phyloP scores from a whole-genome alignment of 2,329 filamentous ascomycete species.

The Pestalotiopsis sp. region DNA sequence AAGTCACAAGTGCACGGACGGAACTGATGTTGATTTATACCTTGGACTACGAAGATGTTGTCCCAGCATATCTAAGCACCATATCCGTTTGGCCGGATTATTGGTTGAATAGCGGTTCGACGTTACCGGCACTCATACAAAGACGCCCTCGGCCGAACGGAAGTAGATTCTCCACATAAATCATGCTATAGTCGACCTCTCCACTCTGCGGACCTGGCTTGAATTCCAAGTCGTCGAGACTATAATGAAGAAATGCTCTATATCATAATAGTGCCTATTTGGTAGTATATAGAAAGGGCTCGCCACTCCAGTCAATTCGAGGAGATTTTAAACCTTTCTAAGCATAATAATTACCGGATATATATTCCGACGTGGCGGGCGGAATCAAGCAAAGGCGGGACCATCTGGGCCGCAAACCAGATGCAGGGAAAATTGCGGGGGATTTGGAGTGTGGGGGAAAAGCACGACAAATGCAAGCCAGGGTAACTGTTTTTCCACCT shows the following conservation, averaged over 20 bases:
- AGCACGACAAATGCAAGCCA: neutral
- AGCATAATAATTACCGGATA: neutral
- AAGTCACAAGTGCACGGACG: too few relatives aligned
- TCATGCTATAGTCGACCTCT: neutral
- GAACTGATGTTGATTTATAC: too few relatives aligned
- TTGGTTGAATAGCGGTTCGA: too few relatives aligned
- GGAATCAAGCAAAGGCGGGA: neutral
- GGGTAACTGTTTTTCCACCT: neutral
- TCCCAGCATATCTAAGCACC: neutral
- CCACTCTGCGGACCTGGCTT: neutral
- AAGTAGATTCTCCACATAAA: neutral
- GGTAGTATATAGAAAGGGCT: too few relatives aligned
- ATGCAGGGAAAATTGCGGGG: neutral
- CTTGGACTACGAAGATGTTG: too few relatives aligned
- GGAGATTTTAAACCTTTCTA: neutral
- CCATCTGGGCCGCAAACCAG: neutral
- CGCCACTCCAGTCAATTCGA: too few relatives aligned
- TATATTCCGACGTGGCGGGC: neutral
- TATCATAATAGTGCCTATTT: too few relatives aligned
- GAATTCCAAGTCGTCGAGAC: neutral
- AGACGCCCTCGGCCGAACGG: neutral
- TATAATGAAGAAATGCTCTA: too few relatives aligned
- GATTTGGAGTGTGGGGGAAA: neutral
- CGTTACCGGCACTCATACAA: neutral
- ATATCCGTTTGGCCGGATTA: neutral